Conservation (phyloP, 495 filamentous ascomycete species). For the Chlorociboria aeruginascens region DNA sequence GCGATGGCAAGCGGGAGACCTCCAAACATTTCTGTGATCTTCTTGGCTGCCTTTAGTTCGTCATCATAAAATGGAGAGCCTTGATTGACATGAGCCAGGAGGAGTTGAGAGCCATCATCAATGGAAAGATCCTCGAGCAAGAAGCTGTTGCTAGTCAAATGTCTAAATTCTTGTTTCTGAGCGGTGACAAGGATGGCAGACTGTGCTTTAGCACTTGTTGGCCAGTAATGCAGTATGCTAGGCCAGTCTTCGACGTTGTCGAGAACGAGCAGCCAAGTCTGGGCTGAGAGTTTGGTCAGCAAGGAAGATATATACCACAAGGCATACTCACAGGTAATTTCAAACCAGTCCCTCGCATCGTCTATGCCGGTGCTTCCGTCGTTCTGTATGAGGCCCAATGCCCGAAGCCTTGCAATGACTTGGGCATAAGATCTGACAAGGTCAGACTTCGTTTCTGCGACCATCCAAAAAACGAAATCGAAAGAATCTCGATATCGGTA, state of each 20-base stretch:
- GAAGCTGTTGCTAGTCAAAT: neutral
- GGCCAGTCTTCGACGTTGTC: neutral
- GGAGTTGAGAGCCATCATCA: neutral
- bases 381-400: neutral
- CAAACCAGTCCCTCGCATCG: neutral
- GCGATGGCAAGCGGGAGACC: neutral
- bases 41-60: neutral
- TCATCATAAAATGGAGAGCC: neutral
- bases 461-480: constrained; percentile 1
- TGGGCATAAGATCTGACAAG: neutral
- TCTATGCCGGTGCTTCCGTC: neutral
- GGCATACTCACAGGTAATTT: neutral
- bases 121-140: neutral
- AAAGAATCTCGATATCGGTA: constrained; percentile 1
- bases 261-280: neutral
- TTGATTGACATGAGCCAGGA: neutral
- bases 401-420: neutral
- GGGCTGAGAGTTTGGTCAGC: neutral
- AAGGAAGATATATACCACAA: neutral
- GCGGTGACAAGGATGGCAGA: neutral
- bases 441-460: neutral
- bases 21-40: constrained; percentile 2
- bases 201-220: neutral
- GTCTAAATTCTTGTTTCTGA: neutral
- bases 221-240: neutral